Evolutionary conservation across 441 rosid genomes (phyloP).

Genomic region (Euphorbia celastroides): DNA sequence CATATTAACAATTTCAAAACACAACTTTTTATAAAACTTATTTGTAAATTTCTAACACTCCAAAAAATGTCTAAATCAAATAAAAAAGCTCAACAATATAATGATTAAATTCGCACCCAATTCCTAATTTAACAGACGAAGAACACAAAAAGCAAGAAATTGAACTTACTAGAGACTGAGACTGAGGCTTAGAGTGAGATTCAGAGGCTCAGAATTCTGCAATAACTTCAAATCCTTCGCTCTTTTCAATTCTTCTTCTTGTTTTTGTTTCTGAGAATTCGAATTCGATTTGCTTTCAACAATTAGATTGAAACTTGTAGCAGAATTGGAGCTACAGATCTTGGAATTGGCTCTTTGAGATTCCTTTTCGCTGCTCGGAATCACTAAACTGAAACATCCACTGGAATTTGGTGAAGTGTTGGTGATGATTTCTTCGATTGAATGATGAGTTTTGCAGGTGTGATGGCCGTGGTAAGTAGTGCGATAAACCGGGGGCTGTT

Average conservation of each 20-base stretch:
- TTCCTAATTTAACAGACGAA: neutral
- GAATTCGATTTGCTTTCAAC: neutral
- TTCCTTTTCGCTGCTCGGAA: neutral
- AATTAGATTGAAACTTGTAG: neutral
- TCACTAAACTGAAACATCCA: neutral
- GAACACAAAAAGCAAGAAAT: neutral
- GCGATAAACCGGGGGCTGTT: neutral
- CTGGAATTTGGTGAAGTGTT: neutral
- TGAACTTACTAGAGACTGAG: neutral
- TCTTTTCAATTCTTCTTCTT: neutral
- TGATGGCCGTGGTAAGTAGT: conserved; percentile 3
- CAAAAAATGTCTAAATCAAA: too few species aligned
- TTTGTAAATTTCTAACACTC: too few species aligned
- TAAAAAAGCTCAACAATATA: neutral
- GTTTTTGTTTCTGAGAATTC: neutral
- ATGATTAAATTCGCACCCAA: neutral
- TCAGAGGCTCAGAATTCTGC: neutral
- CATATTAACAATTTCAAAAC: too few species aligned
- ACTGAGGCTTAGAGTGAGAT: neutral
- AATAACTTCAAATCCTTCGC: neutral
- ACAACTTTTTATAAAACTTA: too few species aligned
- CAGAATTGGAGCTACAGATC: neutral
- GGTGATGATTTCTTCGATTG: neutral
- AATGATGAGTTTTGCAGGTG: neutral
- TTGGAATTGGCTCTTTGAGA: neutral